Evolutionary conservation across 208 protist genomes (phyloP).

Genomic region (Leishmania lainsoni): DNA sequence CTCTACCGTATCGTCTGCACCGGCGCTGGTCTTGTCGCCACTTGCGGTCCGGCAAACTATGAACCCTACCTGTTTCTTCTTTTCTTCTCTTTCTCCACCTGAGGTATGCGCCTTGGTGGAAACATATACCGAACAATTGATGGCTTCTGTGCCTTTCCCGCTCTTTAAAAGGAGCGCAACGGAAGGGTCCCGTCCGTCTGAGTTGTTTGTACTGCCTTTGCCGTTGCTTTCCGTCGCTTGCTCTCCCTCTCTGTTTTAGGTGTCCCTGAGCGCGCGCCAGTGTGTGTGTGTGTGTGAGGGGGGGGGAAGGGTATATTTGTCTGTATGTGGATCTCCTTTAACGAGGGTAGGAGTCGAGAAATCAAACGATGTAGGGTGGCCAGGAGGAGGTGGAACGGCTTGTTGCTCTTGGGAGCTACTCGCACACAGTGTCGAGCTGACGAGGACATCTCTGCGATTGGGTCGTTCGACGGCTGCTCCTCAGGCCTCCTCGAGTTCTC

Average conservation of each 20-base stretch:
- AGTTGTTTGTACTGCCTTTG: not conserved
- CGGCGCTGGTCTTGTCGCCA: not conserved
- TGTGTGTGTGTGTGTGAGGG: no score
- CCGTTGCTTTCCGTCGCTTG: not conserved
- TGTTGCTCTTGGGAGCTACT: not conserved
- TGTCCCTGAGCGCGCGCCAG: not conserved
- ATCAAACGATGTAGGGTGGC: not conserved
- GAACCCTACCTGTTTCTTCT: no score
- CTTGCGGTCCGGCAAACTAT: not conserved
- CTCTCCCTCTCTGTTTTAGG: not conserved
- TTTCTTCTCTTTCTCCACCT: not conserved
- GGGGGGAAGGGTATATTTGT: constrained; percentile 3
- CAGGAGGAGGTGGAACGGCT: not conserved
- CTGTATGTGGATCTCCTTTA: constrained; percentile 10
- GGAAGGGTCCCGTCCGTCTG: not conserved
- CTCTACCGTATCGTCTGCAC: not conserved
- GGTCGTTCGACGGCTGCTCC: not conserved
- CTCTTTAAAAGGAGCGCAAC: not conserved
- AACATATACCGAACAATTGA: no score
- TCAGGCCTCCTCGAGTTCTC: not conserved
- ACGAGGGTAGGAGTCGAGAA: not conserved
- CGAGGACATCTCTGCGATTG: not conserved
- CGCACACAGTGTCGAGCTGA: not conserved
- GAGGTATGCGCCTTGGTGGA: not conserved
- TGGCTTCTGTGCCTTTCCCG: no score